Conservation (phyloP, 2,329 filamentous ascomycete species). For the Ophiostoma sp. region DNA sequence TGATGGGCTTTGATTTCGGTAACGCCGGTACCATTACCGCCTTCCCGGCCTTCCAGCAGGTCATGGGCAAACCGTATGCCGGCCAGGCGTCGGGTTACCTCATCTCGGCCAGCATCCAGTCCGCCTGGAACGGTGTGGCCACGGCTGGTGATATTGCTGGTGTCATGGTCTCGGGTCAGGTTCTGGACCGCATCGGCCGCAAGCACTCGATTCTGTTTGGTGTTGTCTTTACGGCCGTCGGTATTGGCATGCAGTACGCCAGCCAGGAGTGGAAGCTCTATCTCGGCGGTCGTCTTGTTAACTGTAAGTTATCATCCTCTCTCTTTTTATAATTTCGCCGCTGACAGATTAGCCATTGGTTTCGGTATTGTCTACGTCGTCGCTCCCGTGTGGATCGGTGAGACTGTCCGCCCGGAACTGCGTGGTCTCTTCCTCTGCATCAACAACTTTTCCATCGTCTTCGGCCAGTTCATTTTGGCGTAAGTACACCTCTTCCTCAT, state of each 20-base stretch:
- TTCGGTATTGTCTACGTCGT: conserved; percentile 42
- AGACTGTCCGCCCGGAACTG: conserved; percentile 40
- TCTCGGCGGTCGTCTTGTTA: conserved; percentile 23
- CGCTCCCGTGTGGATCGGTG: conserved; percentile 43
- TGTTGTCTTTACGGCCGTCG: conserved; percentile 33
- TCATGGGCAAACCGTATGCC: conserved; percentile 27
- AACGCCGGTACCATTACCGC: conserved; percentile 23
- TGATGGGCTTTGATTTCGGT: conserved; percentile 22
- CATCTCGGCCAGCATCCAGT: conserved; percentile 18
- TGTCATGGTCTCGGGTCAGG: conserved; percentile 23
- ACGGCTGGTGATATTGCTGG: conserved; percentile 26
- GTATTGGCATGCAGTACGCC: conserved; percentile 35
- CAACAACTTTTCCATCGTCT: conserved; percentile 42
- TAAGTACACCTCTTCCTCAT: not conserved
- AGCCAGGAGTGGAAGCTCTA: conserved; percentile 26
- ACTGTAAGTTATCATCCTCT: not conserved
- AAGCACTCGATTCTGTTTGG: conserved; percentile 34
- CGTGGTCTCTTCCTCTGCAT: conserved; percentile 43
- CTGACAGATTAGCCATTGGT: conserved; percentile 30
- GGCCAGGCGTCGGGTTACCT: conserved; percentile 26
- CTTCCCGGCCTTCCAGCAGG: conserved; percentile 24
- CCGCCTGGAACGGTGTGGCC: conserved; percentile 25
- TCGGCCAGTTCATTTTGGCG: conserved; percentile 37
- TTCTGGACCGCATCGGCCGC: conserved; percentile 25
- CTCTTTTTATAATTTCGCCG: not conserved